A percentile compares a stretch with the other conserved stretches of the same genome.
Evolutionary conservation across 2,329 filamentous ascomycete species (phyloP).

Genomic region (Cladosporium sp.): DNA sequence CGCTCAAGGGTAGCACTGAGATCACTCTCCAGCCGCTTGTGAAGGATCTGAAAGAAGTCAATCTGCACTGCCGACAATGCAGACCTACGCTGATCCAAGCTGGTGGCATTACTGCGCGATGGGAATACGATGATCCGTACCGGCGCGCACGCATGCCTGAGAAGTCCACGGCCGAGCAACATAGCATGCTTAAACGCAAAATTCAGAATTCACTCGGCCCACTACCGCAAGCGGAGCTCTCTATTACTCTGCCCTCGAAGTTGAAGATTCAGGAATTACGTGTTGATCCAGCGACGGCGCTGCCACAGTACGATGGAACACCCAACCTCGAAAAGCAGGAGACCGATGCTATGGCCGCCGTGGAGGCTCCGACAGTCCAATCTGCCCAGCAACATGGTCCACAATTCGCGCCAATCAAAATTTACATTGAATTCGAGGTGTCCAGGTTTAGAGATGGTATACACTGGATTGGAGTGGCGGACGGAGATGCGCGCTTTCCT

Average conservation of each 20-base stretch:
- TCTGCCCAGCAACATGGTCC: slow-evolving; percentile 27
- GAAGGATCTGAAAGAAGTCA: slow-evolving; percentile 51
- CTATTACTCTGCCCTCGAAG: slow-evolving; percentile 55
- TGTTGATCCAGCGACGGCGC: slow-evolving; percentile 32
- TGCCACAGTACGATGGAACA: slow-evolving; percentile 42
- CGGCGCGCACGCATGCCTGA: slow-evolving; percentile 58
- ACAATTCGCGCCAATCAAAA: slow-evolving; percentile 55
- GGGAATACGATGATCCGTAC: slow-evolving; percentile 61
- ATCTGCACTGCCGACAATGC: slow-evolving; percentile 61
- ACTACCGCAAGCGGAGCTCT: slow-evolving; percentile 53
- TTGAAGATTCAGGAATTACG: slow-evolving; percentile 61
- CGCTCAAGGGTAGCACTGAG: slow-evolving; percentile 72
- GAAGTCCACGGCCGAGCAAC: slow-evolving; percentile 63
- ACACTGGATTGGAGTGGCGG: slow-evolving; percentile 83
- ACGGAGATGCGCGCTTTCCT: slow-evolving; percentile 76
- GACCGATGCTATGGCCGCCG: slow-evolving; percentile 30
- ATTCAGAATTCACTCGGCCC: slow-evolving; percentile 55
- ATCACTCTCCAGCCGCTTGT: slow-evolving; percentile 69
- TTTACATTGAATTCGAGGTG: slow-evolving; percentile 73
- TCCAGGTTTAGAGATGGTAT: slow-evolving; percentile 76
- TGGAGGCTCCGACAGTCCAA: slow-evolving; percentile 25
- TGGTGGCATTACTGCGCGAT: slow-evolving; percentile 38
- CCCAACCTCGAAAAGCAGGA: slow-evolving; percentile 28
- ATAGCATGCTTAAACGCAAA: slow-evolving; percentile 70
- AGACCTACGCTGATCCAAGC: slow-evolving; percentile 50